Percentiles rank a stretch among this genome's conserved stretches.
Conservation (phyloP, 139 green algal species). For the Chlamydomonas applanata region DNA sequence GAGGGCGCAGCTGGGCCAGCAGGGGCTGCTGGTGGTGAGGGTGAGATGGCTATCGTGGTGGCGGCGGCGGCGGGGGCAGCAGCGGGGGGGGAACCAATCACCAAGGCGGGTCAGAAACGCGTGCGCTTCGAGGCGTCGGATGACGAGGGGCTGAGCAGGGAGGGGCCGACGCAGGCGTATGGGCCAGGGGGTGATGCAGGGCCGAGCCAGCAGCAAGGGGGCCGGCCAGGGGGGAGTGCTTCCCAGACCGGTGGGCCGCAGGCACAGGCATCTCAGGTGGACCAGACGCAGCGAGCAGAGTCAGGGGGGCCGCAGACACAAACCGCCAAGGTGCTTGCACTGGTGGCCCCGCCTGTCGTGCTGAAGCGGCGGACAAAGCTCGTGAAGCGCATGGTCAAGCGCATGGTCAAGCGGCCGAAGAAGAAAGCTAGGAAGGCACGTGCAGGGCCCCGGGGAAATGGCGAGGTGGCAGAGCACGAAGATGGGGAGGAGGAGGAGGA, state of each 20-base stretch:
- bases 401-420: neutral
- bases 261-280: no score
- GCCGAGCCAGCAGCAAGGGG: no score
- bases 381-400: neutral
- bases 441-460: neutral
- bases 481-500: conserved; percentile 4
- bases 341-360: no score
- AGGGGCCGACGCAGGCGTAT: no score
- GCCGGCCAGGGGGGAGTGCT: no score
- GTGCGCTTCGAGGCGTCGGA: neutral
- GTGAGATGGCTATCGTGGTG: neutral
- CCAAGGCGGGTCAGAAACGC: neutral
- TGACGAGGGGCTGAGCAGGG: no score
- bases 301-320: no score
- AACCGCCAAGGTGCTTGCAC: no score
- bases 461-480: neutral
- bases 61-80: conserved; percentile 1
- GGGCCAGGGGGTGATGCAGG: no score
- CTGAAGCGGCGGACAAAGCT: no score
- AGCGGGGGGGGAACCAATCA: neutral
- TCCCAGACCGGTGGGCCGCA: no score
- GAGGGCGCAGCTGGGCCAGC: neutral
- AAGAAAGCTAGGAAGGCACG: neutral
- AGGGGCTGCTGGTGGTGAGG: neutral
- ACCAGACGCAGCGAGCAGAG: no score